Conservation (phyloP, 192 early-diverging fungal genomes). For the Endogone sp. region DNA sequence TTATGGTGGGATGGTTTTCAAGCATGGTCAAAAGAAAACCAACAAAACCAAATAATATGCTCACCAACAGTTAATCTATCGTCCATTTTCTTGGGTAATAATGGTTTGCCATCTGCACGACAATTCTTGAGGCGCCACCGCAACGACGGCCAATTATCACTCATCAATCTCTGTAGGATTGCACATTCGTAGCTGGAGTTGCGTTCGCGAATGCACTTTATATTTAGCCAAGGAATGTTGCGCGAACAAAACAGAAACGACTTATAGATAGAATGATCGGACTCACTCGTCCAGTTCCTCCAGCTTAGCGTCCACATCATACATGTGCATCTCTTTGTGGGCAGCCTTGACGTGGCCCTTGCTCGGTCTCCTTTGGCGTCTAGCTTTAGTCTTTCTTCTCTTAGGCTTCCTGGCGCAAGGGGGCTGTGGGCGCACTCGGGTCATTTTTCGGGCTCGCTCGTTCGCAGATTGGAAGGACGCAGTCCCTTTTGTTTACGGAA, state of each 20-base stretch:
- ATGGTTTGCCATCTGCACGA: constrained; percentile 16
- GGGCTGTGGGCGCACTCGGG: not conserved
- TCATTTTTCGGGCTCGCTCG: not conserved
- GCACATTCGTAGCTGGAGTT: constrained; percentile 25
- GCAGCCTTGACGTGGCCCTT: not conserved
- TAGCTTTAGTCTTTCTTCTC: not conserved
- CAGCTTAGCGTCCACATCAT: constrained; percentile 17
- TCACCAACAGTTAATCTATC: constrained; percentile 29
- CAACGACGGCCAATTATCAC: constrained; percentile 30
- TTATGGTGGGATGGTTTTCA: too few species aligned
- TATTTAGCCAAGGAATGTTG: not conserved
- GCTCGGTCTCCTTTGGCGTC: not conserved
- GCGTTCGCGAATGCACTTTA: not conserved
- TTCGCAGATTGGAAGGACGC: too few species aligned
- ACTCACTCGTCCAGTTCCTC: constrained; percentile 34
- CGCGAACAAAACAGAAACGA: not conserved
- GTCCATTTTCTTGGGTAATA: constrained; percentile 30
- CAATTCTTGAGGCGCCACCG: constrained; percentile 19
- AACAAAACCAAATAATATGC: not conserved
- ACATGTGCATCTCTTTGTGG: not conserved
- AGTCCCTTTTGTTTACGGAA: too few species aligned
- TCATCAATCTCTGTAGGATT: constrained; percentile 23
- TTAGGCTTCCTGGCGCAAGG: not conserved
- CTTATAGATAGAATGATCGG: not conserved
- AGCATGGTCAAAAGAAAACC: not conserved